phyloP scores from a whole-genome alignment of 2,329 filamentous ascomycete species.

The Paecilomyces dactylethromorphus region DNA sequence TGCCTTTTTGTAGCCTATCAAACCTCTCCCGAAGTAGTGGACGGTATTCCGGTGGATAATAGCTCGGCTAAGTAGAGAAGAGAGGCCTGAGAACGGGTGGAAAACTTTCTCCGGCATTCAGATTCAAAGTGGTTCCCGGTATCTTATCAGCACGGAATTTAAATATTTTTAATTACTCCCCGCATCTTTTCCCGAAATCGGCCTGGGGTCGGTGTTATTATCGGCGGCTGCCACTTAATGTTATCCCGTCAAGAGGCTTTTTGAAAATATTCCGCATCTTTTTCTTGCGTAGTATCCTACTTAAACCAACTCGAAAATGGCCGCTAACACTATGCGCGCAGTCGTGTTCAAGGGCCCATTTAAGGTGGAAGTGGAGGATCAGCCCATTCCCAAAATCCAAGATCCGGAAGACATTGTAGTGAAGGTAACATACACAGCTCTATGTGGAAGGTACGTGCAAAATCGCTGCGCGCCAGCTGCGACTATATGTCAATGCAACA shows the following conservation, averaged over 20 bases:
- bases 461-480: background rate
- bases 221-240: background rate
- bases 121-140: background rate
- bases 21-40: no score
- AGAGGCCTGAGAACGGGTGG: no score
- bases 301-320: constrained; percentile 15
- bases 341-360: constrained; percentile 78
- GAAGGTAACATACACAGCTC: constrained; percentile 73
- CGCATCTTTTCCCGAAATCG: background rate
- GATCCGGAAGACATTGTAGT: constrained; percentile 71
- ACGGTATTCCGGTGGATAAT: no score
- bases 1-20: no score
- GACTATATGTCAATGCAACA: background rate
- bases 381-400: constrained; percentile 69
- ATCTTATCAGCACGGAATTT: background rate
- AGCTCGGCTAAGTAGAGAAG: no score
- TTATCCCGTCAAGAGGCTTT: no score
- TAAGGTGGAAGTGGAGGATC: constrained; percentile 69
- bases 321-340: constrained; percentile 65
- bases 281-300: background rate
- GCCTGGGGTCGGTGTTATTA: background rate
- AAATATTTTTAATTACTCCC: background rate
- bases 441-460: constrained; percentile 73
- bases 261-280: background rate
- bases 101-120: no score